A percentile compares a stretch with the other conserved stretches of the same genome.
These are phyloP conservation scores for Aquilaria yunnanensis DNA, from an alignment of 345 rosid genomes.

Conservation along the genomic window DNA sequence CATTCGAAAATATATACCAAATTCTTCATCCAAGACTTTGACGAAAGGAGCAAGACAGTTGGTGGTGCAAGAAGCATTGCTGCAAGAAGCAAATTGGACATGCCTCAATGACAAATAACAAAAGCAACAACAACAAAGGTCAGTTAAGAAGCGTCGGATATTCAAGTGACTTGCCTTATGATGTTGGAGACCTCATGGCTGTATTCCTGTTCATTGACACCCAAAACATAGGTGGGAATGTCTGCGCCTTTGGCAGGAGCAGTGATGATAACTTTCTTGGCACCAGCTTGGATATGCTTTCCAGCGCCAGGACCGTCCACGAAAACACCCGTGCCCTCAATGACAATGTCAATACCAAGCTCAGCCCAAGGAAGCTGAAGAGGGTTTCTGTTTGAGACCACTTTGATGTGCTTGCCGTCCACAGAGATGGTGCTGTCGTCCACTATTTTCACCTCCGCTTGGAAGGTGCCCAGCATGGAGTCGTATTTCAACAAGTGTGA, in stretches of 20 bases:
- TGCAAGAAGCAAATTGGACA: conserved; percentile 20
- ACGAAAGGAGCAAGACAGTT: conserved; percentile 96
- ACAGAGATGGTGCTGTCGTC: conserved; percentile 72
- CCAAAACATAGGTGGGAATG: conserved; percentile 91
- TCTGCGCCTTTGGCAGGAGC: conserved; percentile 99
- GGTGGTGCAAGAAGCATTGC: conserved; percentile 99
- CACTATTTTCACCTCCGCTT: conserved; percentile 85
- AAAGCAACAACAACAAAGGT: too few relatives aligned
- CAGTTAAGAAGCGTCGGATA: too few relatives aligned
- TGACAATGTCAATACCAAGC: conserved; percentile 94
- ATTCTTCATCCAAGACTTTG: conserved; percentile 84
- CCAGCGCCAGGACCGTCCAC: conserved; percentile 99
- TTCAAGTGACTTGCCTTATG: conserved; percentile 45
- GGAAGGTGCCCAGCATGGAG: conserved; percentile 92
- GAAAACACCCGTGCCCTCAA: conserved; percentile 99
- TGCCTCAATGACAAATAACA: background rate
- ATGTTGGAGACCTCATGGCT: conserved; percentile 70
- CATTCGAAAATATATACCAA: conserved; percentile 37
- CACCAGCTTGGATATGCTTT: conserved; percentile 98
- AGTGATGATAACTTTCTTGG: conserved; percentile 92
- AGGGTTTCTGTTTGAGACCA: conserved; percentile 90
- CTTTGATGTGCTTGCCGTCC: conserved; percentile 88
- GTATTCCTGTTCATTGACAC: conserved; percentile 88
- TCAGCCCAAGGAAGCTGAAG: conserved; percentile 99
- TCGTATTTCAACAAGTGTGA: conserved; percentile 96